Evolutionary conservation across 805 yeast species (phyloP), one percentile per base, ranked within the genome.

Genomic region (Kluyveromyces nonfermentans): DNA sequence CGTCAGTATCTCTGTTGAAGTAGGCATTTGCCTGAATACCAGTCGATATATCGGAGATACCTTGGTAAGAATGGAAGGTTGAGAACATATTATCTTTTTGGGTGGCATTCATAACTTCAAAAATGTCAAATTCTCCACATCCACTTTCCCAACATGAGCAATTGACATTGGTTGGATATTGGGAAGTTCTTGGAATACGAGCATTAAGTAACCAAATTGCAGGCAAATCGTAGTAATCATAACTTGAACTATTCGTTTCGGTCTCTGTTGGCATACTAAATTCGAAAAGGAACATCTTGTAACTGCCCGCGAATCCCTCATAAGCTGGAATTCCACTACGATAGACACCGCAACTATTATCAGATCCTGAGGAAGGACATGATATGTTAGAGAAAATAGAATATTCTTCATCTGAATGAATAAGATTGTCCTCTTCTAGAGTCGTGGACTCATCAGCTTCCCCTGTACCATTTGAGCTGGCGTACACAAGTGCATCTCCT

Each of bases 101-200:
- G 14, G 86, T 77, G 44, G 67, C 63, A 63, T 82, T 82, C 77
- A 80, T 73, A 34, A 78, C 79, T 65, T 83, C 90, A 57, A 82
- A 82, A 51, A 81, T 74, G 63, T 82, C 90, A 52, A 77, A 80
- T 62, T 82, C 88, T 59, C 89, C 88, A 63, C 88, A 80, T 9
- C 89, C 90, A 22, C 82, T 72, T 37, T 74, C 68, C 89, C 89
- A 82, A 55, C 87, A 79, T 6, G 87, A 80, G 62, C 88, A 82
- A 57, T 76, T 77, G 32, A 67, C 65, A 50, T 76, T 77, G 5
- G 64, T 47, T 36, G 64, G 78, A 57, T 81, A 82, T 62, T 82
- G 88, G 3, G 88, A 67, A 16, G 88, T 82, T 69, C 89, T 73
- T 50, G 87, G 82, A 46, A 82, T 80, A 51, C 77, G 73, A 25